Conservation (phyloP, 768 basidiomycete genomes). For the Inosperma sp. region DNA sequence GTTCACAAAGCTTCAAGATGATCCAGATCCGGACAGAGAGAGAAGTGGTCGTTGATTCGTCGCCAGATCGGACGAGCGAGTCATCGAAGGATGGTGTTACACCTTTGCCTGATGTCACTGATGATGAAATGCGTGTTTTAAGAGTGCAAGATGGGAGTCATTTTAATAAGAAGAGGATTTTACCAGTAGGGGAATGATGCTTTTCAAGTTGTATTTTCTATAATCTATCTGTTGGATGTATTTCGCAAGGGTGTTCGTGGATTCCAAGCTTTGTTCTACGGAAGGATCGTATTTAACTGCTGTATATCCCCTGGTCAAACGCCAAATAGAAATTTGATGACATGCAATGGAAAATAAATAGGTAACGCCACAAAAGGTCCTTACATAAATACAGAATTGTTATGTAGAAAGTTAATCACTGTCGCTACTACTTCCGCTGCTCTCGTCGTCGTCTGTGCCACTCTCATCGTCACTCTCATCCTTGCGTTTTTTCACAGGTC, state of each 20-base stretch:
- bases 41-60: constrained; percentile 34
- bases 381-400: constrained; percentile 8
- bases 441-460: constrained; percentile 43
- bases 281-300: no score
- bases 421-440: constrained; percentile 39
- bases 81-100: no score
- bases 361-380: constrained; percentile 13
- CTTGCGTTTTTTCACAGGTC: constrained; percentile 66
- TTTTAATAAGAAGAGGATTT: constrained; percentile 1
- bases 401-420: constrained; percentile 21
- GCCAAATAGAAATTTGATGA: no score
- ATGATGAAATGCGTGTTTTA: neutral
- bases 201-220: no score
- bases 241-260: no score
- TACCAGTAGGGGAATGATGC: no score
- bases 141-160: neutral
- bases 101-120: neutral
- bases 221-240: no score
- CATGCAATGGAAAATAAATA: no score
- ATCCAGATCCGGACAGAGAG: constrained; percentile 47
- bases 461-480: constrained; percentile 55
- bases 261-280: no score
- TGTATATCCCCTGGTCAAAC: no score
- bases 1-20: no score
- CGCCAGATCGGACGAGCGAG: constrained; percentile 35